These are phyloP conservation scores for Penicillium samsonianum DNA, from an alignment of 495 filamentous ascomycete genomes.

Conservation along the genomic window DNA sequence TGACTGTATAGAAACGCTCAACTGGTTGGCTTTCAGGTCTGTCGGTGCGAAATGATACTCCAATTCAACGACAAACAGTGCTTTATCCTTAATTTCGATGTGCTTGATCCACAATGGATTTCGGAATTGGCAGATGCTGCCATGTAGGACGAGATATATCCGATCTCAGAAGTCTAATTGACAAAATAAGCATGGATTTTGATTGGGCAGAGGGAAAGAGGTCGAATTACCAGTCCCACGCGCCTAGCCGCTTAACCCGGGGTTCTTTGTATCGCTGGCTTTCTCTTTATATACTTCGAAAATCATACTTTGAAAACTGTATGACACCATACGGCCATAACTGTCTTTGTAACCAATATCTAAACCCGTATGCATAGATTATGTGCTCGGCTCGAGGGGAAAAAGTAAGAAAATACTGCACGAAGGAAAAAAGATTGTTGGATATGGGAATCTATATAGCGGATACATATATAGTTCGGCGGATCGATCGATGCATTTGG, in stretches of 20 bases:
- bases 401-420: not conserved
- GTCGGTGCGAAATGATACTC: constrained; percentile 36
- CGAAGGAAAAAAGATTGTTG: too few relatives aligned
- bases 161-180: constrained; percentile 3
- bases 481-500: not conserved
- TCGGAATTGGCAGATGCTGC: not conserved
- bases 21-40: constrained; percentile 23
- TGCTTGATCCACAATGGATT: not conserved
- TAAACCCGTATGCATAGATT: too few relatives aligned
- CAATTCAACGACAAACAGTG: constrained; percentile 22
- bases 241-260: constrained; percentile 4
- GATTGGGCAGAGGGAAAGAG: not conserved
- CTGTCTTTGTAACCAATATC: too few relatives aligned
- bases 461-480: constrained; percentile 2
- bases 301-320: not conserved
- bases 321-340: not conserved
- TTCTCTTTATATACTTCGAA: not conserved
- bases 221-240: not conserved
- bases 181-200: not conserved
- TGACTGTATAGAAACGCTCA: constrained; percentile 48
- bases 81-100: not conserved
- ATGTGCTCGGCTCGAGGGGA: too few relatives aligned
- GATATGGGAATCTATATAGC: not conserved
- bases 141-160: not conserved
- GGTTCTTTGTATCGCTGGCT: not conserved